phyloP scores from a whole-genome alignment of 1,139 yeast species.

The Diutina ranongensis region DNA sequence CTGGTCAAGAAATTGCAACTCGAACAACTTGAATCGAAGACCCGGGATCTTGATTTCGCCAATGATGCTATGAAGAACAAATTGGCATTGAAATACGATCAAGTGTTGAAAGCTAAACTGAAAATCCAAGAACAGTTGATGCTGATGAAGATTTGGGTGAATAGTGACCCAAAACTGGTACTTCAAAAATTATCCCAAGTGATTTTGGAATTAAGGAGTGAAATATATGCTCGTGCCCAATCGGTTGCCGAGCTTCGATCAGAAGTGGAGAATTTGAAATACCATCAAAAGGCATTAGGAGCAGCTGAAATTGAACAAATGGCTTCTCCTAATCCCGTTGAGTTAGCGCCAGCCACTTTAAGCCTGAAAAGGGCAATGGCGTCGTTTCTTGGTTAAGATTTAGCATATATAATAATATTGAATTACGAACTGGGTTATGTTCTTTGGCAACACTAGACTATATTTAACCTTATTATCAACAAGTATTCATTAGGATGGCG shows the following conservation, averaged over 20 bases:
- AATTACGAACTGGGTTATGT: no score
- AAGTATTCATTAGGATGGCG: no score
- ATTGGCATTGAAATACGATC: background rate
- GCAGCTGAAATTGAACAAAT: background rate
- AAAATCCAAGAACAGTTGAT: background rate
- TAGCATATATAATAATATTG: no score
- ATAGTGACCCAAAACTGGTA: background rate
- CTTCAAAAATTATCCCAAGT: background rate
- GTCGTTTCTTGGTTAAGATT: no score
- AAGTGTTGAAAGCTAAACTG: background rate
- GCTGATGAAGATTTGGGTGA: background rate
- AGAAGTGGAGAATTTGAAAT: background rate
- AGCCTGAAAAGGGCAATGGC: background rate
- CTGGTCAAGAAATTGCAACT: background rate
- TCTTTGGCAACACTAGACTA: no score
- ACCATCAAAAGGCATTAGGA: background rate
- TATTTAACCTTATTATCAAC: no score
- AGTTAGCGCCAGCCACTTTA: background rate
- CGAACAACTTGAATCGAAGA: background rate
- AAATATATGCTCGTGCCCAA: background rate
- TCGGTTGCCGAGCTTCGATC: background rate
- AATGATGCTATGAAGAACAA: background rate
- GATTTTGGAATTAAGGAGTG: background rate
- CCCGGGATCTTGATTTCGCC: conserved; percentile 1
- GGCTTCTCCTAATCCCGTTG: background rate